Evolutionary conservation across 208 protist genomes (phyloP).

Genomic region (Crithidia fasciculata): DNA sequence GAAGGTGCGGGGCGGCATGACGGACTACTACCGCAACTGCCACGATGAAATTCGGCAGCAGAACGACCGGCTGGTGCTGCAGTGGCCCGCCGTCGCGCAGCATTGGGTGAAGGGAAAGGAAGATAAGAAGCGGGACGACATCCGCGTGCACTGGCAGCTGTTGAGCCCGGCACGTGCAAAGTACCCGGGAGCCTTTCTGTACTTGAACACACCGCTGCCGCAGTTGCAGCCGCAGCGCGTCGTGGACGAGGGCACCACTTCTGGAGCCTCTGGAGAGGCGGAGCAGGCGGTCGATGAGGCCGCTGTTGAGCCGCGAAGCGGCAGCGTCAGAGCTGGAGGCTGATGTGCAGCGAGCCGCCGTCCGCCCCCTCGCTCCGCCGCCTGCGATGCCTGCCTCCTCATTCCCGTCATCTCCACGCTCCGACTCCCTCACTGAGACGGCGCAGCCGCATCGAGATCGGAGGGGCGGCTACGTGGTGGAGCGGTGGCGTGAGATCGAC

Average conservation of each 20-base stretch:
- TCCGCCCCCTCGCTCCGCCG: background rate
- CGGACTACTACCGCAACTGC: conserved; percentile 84
- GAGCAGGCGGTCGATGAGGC: background rate
- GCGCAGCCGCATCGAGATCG: conserved; percentile 1
- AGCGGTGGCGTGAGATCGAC: conserved; percentile 58
- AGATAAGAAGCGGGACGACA: conserved; percentile 65
- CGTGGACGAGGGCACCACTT: conserved; percentile 4
- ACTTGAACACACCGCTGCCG: conserved; percentile 47
- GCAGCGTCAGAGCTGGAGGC: conserved; percentile 5
- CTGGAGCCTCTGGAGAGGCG: background rate
- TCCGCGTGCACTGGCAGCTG: conserved; percentile 77
- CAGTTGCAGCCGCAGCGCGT: conserved; percentile 51
- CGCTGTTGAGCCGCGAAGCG: background rate
- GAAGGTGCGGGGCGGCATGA: conserved; percentile 85
- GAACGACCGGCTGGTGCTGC: conserved; percentile 71
- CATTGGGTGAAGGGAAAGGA: conserved; percentile 81
- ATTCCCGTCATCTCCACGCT: background rate
- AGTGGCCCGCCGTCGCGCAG: conserved; percentile 78
- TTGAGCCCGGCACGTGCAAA: conserved; percentile 55
- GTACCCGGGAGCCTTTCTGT: conserved; percentile 66
- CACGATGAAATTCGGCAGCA: conserved; percentile 70
- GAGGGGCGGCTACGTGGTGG: conserved; percentile 64
- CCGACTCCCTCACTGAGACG: no score
- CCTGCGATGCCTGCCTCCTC: background rate
- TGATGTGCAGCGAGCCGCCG: background rate